Evolutionary conservation across 495 filamentous ascomycete genomes (phyloP), one percentile per base, ranked within the genome.

Genomic region (Aspergillus heteromorphus): DNA sequence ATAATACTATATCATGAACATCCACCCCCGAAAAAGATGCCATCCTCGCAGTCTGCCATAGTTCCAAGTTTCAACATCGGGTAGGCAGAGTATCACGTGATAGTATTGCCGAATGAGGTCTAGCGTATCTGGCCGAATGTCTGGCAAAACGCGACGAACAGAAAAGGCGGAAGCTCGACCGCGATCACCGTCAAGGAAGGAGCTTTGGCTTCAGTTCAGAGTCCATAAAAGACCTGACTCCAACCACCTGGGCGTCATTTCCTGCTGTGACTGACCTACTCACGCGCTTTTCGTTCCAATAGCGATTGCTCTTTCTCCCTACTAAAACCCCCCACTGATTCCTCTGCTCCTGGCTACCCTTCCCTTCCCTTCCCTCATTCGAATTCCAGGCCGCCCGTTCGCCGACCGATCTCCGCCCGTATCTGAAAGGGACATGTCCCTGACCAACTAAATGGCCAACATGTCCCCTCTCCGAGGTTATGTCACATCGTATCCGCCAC

Each of bases 401-500:
- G 20, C 53, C 45, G 30, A 50, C 53, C 53, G 40, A 59, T 53
- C 45, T 45, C 30, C 54, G 38, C 40, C 40, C 55, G 31, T 34
- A 36, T 57, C 57, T 58, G 58, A 55, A 69, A 69, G 73, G 71
- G 73, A 69, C 71, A 77, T 73, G 69, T 68, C 64, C 52, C 42
- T 64, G 64, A 67, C 62, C 64, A 67, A 36, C 51, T 68, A 63
- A 65, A 58, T 67, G 62, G 64, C 66, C 68, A 76, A 70, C 66
- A 81, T 81, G 77, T 73, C 75, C 57, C 83, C 84, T 62, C 88
- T 90, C 40, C 89, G 96, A 78, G 88, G 91, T 23, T 88, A 95
- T 57, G 83, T 92, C 45, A 92, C 89, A 45, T 91, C 87, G 62
- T 97, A 97, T 72, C 89, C 93, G 61, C 89, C 91, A 48, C 87